Evolutionary conservation across 163 green algal genomes (phyloP).

Genomic region (Scenedesmus sp.): DNA sequence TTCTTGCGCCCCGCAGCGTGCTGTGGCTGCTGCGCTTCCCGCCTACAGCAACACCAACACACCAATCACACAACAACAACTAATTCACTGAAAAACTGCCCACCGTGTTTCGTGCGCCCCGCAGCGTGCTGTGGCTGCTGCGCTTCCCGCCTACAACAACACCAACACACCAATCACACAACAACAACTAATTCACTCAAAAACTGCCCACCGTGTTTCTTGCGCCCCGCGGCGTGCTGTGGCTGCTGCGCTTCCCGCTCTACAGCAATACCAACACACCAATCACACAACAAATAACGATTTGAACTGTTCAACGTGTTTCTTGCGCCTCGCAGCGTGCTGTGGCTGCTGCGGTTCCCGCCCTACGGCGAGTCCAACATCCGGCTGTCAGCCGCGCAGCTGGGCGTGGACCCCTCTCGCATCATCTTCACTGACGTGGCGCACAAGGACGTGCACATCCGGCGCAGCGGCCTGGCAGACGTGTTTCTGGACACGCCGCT

Average conservation of each 20-base stretch:
- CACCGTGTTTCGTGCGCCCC: neutral
- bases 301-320: neutral
- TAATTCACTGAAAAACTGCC: neutral
- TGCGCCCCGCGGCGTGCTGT: neutral
- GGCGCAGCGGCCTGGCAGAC: constrained; percentile 83
- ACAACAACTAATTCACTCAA: too few relatives aligned
- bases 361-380: constrained; percentile 80
- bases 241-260: constrained; percentile 9
- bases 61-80: too few relatives aligned
- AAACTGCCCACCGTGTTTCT: neutral
- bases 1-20: constrained; percentile 57
- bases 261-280: too few relatives aligned
- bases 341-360: constrained; percentile 96
- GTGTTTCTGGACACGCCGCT: constrained; percentile 94
- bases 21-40: constrained; percentile 88
- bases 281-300: too few relatives aligned
- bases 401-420: constrained; percentile 73
- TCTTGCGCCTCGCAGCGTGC: constrained; percentile 60
- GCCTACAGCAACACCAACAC: too few relatives aligned
- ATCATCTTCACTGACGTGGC: constrained; percentile 96
- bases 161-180: too few relatives aligned
- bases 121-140: neutral
- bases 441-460: constrained; percentile 88
- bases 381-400: constrained; percentile 61
- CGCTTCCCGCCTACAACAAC: neutral